Conservation (phyloP, 345 rosid genomes). For the Eucalyptus rudis region DNA sequence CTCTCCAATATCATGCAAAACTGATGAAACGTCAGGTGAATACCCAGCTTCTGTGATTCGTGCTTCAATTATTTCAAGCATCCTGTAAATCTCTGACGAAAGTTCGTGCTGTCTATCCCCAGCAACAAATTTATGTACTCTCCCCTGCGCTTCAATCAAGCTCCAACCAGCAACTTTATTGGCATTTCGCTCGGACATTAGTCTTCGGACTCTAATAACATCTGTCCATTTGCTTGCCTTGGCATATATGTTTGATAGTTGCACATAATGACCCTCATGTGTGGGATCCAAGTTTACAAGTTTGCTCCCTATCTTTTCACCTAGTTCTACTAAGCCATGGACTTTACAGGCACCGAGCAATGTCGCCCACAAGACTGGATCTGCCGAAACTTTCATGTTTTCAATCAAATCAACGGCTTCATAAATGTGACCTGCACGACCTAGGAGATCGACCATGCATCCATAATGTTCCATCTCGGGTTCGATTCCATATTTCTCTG, state of each 20-base stretch:
- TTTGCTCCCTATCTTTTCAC: constrained; percentile 1
- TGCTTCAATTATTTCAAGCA: constrained; percentile 5
- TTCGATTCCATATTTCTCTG: background rate
- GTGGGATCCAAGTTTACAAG: constrained; percentile 8
- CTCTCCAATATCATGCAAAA: constrained; percentile 14
- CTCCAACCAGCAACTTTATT: constrained; percentile 16
- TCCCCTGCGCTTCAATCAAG: constrained; percentile 7
- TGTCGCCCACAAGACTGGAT: constrained; percentile 10
- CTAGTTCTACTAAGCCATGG: constrained; percentile 5
- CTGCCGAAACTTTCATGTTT: background rate
- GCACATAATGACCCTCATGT: constrained; percentile 13
- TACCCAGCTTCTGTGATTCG: constrained; percentile 10
- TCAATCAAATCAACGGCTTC: constrained; percentile 9
- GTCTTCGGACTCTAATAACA: constrained; percentile 2
- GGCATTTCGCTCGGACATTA: constrained; percentile 1
- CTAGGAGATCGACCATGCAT: constrained; percentile 16
- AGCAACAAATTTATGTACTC: constrained; percentile 9
- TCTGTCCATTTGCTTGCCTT: constrained; percentile 9
- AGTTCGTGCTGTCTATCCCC: constrained; percentile 2
- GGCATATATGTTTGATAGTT: constrained; percentile 11
- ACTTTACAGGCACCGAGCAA: constrained; percentile 10
- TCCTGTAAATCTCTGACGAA: background rate
- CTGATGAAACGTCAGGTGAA: background rate
- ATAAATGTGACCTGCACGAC: constrained; percentile 8
- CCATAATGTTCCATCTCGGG: constrained; percentile 19